A percentile compares a stretch with the other conserved stretches of the same genome.
Evolutionary conservation across 2,329 filamentous ascomycete species (phyloP).

Genomic region (Coniochaeta sp.): DNA sequence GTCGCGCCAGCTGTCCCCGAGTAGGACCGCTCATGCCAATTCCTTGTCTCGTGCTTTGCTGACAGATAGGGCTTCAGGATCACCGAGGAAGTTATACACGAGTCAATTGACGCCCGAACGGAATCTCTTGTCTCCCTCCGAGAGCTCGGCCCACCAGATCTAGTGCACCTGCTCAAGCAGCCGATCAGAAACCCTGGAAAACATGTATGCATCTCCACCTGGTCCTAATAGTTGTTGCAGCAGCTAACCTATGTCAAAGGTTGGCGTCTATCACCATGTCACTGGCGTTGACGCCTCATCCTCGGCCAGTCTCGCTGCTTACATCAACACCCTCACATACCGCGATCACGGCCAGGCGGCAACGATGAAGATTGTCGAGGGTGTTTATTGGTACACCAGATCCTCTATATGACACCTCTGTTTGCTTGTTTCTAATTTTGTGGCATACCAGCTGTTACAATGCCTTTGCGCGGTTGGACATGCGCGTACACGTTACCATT

Average conservation of each 20-base stretch:
- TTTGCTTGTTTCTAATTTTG: neutral
- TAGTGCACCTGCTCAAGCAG: constrained; percentile 88
- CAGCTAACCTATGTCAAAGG: constrained; percentile 38
- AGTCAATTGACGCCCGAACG: constrained; percentile 86
- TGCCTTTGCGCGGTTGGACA: constrained; percentile 95
- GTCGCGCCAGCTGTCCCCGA: constrained; percentile 69
- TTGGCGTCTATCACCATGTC: constrained; percentile 95
- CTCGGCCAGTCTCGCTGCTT: constrained; percentile 91
- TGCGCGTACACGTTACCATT: constrained; percentile 97
- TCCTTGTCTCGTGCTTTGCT: constrained; percentile 3
- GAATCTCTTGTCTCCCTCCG: constrained; percentile 79
- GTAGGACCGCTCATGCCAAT: constrained; percentile 35
- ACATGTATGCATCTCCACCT: constrained; percentile 30
- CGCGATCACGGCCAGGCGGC: constrained; percentile 71
- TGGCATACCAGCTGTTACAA: constrained; percentile 69
- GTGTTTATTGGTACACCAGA: constrained; percentile 73
- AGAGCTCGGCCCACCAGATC: constrained; percentile 90
- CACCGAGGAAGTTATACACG: constrained; percentile 86
- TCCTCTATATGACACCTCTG: neutral
- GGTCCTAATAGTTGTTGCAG: neutral
- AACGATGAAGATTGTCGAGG: constrained; percentile 81
- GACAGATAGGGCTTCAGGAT: constrained; percentile 49
- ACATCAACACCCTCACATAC: constrained; percentile 96
- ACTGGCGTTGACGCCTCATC: constrained; percentile 96
- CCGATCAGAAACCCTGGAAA: constrained; percentile 48